Evolutionary conservation across 2,329 filamentous ascomycete species (phyloP).

Genomic region (Cytospora mali): DNA sequence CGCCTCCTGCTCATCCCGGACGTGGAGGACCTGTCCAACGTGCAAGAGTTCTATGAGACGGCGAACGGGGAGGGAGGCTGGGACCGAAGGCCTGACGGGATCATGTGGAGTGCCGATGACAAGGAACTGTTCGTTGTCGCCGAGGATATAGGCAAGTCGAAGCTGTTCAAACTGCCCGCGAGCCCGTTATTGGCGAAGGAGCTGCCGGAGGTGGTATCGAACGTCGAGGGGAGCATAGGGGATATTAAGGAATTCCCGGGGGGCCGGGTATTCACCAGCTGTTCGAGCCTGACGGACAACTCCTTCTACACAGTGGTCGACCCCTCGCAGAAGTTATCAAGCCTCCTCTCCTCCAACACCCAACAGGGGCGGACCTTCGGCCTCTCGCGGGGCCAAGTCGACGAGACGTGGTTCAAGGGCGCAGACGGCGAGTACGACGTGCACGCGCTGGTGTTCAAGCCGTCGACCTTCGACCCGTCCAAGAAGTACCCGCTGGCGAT

Average conservation of each 20-base stretch:
- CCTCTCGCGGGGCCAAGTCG: slow-evolving; percentile 63
- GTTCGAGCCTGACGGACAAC: slow-evolving; percentile 72
- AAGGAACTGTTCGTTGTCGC: slow-evolving; percentile 71
- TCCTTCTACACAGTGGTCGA: slow-evolving; percentile 67
- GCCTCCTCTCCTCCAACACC: slow-evolving; percentile 63
- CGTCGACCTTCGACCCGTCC: slow-evolving; percentile 65
- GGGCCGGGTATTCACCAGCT: slow-evolving; percentile 62
- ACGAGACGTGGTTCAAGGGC: slow-evolving; percentile 71
- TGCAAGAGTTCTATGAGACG: slow-evolving; percentile 64
- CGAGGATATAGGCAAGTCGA: slow-evolving; percentile 66
- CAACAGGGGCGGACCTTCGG: slow-evolving; percentile 69
- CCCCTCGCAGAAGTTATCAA: slow-evolving; percentile 40
- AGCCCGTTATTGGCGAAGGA: slow-evolving; percentile 51
- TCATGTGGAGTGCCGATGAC: slow-evolving; percentile 61
- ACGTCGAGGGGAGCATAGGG: slow-evolving; percentile 54
- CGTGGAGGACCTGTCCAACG: slow-evolving; percentile 57
- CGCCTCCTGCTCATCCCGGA: slow-evolving; percentile 67
- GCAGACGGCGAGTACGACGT: slow-evolving; percentile 61
- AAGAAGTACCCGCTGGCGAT: slow-evolving; percentile 81
- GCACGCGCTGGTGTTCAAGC: slow-evolving; percentile 71
- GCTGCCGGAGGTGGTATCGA: slow-evolving; percentile 52
- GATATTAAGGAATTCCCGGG: slow-evolving; percentile 47
- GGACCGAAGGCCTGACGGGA: slow-evolving; percentile 60
- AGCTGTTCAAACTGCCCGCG: slow-evolving; percentile 65
- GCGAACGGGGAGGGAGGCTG: slow-evolving; percentile 65